Evolutionary conservation across 169 alveolate species (phyloP).

Genomic region (Plasmodium ovale): DNA sequence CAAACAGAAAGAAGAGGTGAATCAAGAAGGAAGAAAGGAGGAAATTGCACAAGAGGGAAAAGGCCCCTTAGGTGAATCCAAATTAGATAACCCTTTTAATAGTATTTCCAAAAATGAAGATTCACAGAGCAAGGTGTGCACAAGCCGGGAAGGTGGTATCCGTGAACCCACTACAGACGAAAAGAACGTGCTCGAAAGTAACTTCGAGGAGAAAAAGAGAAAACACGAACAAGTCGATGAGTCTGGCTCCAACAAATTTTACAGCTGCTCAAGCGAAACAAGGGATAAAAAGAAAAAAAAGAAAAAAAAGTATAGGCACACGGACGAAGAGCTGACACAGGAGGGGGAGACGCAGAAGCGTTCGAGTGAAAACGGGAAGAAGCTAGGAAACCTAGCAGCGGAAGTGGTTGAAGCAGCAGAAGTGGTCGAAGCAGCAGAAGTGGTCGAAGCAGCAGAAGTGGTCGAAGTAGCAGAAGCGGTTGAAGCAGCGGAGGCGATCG

Average conservation of each 20-base stretch:
- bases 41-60: background rate
- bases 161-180: background rate
- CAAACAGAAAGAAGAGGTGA: background rate
- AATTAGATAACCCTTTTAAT: background rate
- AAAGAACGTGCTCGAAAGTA: slow-evolving; percentile 1
- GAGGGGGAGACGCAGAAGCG: too few species aligned
- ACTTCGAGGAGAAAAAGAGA: slow-evolving; percentile 3
- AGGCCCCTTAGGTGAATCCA: background rate
- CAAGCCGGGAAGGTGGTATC: background rate
- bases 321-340: background rate
- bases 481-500: background rate
- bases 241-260: background rate
- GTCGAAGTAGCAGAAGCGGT: too few species aligned
- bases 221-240: slow-evolving; percentile 7
- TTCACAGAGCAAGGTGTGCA: background rate
- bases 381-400: too few species aligned
- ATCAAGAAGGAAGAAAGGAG: background rate
- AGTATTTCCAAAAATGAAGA: background rate
- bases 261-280: slow-evolving; percentile 7
- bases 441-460: background rate
- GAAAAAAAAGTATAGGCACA: slow-evolving; percentile 7
- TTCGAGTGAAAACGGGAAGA: too few species aligned
- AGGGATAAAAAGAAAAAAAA: slow-evolving; percentile 6
- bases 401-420: background rate
- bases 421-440: background rate